Evolutionary conservation across 371 early-diverging fungal species (phyloP), one percentile per base, ranked within the genome.

Genomic region (Coemansia linderi): DNA sequence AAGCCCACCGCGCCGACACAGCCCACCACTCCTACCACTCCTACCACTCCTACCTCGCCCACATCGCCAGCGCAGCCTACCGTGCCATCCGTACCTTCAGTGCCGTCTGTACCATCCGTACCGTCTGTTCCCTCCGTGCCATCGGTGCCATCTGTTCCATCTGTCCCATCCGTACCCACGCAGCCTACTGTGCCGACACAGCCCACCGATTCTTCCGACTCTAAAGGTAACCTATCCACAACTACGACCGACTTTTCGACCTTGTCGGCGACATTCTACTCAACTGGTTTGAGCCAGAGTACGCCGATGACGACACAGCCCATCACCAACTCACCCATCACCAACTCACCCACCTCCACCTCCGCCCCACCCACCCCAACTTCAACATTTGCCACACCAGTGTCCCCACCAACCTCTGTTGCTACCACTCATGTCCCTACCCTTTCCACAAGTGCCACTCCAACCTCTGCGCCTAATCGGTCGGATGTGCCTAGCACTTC

Each of bases 151-250:
- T n/a, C 43, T 7, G 5, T 22, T 24, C 24, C 24, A 24, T 24
- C 48, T 15, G 31, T 4, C 15, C 22, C 22, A 22, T 22, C 22
- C 22, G 36, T 0, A 10, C 40, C 41, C 9, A 6, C 37, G 46
- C 19, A 4, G 2, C 19, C 19, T 37, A 31, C 37, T 27, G 22
- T 29, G 2, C 44, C 39, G 0, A 65, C 59, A 36, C n/a, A 31
- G 10, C 36, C 37, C 31, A 8, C 19, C 4, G 15, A 15, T 15
- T 29, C 31, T 3, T 27, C 38, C 38, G 27, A 13, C 39, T 48
- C 60, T 10, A 17, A 68, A 68, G 68, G 68, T 68, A 68, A 68
- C 24, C 56, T 43, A 52, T 68, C 68, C 48, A 54, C 56, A 22
- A 37, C 48, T 19, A 9, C 38, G 29, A 56, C 40, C 24, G 7